These are phyloP conservation scores for Hanseniaspora mollemarum DNA, from an alignment of 805 yeast species.

Conservation along the genomic window DNA sequence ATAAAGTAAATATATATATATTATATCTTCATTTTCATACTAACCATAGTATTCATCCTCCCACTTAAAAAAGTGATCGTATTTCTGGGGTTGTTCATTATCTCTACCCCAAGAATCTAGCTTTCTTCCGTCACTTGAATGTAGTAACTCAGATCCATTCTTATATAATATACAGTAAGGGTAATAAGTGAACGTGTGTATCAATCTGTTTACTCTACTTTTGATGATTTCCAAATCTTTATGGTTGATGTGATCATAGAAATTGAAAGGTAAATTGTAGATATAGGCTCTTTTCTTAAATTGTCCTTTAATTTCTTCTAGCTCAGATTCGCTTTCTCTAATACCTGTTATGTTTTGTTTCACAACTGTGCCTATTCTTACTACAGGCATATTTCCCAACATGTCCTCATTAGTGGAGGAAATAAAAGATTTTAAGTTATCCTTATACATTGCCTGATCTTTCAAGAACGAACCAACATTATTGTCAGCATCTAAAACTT, in stretches of 20 bases:
- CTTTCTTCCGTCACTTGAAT: slow-evolving; percentile 9
- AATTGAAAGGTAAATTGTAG: slow-evolving; percentile 6
- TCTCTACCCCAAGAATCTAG: slow-evolving; percentile 15
- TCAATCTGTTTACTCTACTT: slow-evolving; percentile 8
- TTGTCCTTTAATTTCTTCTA: neutral
- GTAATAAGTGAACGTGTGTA: slow-evolving; percentile 7
- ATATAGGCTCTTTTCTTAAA: slow-evolving; percentile 14
- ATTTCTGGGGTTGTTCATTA: slow-evolving; percentile 5
- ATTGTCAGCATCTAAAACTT: slow-evolving; percentile 1
- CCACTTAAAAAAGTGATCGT: slow-evolving; percentile 7
- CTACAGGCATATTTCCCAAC: neutral
- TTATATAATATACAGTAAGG: slow-evolving; percentile 6
- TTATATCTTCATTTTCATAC: neutral
- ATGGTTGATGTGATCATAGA: slow-evolving; percentile 9
- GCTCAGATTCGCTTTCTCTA: neutral
- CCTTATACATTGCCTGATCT: slow-evolving; percentile 4
- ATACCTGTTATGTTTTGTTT: slow-evolving; percentile 13
- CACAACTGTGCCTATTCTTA: neutral
- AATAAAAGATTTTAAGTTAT: neutral
- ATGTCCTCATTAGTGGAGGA: neutral
- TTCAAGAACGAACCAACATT: slow-evolving; percentile 11
- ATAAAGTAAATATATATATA: neutral
- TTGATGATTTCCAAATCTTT: slow-evolving; percentile 1
- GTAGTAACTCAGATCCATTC: slow-evolving; percentile 1
- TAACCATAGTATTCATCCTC: slow-evolving; percentile 11